Conservation (phyloP, 2,329 filamentous ascomycete species). For the Magnaporthiopsis poae region DNA sequence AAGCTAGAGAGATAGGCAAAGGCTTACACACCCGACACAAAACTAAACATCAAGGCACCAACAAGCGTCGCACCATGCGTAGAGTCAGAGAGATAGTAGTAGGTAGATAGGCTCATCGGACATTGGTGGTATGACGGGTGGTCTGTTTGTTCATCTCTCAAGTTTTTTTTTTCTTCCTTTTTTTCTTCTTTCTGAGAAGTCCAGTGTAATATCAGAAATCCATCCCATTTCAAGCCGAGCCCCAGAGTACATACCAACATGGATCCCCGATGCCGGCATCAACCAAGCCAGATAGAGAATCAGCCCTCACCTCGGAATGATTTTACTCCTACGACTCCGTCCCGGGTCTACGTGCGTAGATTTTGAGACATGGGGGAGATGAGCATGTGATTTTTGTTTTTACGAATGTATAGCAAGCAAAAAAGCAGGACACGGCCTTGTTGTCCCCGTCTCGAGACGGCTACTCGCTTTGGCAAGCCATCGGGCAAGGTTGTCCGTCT, state of each 20-base stretch:
- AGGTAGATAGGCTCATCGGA: too few species aligned
- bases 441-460: neutral
- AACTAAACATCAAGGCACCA: neutral
- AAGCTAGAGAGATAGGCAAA: neutral
- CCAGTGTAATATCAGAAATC: too few species aligned
- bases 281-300: neutral
- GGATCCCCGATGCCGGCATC: too few species aligned
- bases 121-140: too few species aligned
- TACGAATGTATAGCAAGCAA: conserved; percentile 3
- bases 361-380: neutral
- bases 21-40: neutral
- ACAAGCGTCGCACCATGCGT: too few species aligned
- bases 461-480: neutral
- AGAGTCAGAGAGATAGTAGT: too few species aligned
- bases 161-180: too few species aligned
- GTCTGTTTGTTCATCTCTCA: too few species aligned
- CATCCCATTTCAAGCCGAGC: too few species aligned
- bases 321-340: neutral
- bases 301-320: neutral
- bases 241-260: too few species aligned
- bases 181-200: too few species aligned
- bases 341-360: neutral
- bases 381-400: neutral
- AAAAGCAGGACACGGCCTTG: neutral
- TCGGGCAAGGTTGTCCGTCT: neutral